Evolutionary conservation across 1,284 basidiomycete species (phyloP).

Genomic region (Marasmius tenuissimus): DNA sequence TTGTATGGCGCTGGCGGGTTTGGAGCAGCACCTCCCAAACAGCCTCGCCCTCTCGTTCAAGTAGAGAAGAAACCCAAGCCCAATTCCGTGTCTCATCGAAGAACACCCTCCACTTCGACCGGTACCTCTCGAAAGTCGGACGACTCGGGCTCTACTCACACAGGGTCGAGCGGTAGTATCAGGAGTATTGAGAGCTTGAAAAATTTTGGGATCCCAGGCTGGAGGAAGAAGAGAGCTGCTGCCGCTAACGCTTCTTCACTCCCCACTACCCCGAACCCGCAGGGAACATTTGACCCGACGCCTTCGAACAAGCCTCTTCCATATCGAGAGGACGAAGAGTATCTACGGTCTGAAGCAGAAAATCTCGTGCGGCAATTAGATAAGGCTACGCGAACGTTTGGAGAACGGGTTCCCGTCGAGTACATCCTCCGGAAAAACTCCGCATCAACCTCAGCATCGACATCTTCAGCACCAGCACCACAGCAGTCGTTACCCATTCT

Average conservation of each 20-base stretch:
- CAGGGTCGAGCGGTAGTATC: background rate
- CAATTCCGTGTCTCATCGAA: background rate
- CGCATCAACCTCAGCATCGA: background rate
- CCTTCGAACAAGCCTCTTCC: background rate
- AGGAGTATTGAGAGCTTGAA: background rate
- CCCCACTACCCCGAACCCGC: background rate
- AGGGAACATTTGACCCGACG: background rate
- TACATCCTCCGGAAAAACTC: background rate
- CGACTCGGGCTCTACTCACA: background rate
- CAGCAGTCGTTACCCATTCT: background rate
- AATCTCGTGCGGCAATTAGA: background rate
- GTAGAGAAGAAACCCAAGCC: background rate
- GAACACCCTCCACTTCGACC: background rate
- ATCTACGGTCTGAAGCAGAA: background rate
- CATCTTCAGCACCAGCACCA: background rate
- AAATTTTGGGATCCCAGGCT: background rate
- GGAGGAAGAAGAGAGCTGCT: background rate
- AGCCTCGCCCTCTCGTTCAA: conserved; percentile 6
- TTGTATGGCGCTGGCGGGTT: conserved; percentile 8
- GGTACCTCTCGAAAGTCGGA: background rate
- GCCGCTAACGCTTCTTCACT: background rate
- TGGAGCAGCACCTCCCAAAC: background rate
- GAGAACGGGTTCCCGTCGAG: background rate
- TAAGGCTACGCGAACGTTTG: background rate
- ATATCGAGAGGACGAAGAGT: background rate